Evolutionary conservation across 805 yeast genomes (phyloP).

Genomic region (Barnettozyma sucrosica): DNA sequence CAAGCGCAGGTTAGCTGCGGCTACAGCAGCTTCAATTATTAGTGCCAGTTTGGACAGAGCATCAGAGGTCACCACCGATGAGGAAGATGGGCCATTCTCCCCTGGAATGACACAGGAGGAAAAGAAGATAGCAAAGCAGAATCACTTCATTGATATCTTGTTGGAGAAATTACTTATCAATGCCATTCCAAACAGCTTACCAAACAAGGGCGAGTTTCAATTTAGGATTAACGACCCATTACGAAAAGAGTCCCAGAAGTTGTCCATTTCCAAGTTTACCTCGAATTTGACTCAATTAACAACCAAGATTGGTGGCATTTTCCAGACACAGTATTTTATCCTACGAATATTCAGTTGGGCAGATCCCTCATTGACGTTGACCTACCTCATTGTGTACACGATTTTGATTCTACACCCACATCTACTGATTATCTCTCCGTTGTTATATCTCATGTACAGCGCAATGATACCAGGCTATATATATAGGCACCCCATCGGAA

Average conservation of each 20-base stretch:
- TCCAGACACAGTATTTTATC: slow-evolving; percentile 55
- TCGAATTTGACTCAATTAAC: slow-evolving; percentile 55
- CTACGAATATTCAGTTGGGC: slow-evolving; percentile 69
- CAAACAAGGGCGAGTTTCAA: slow-evolving; percentile 41
- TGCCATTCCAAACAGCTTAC: slow-evolving; percentile 42
- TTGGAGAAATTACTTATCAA: slow-evolving; percentile 48
- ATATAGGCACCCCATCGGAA: slow-evolving; percentile 56
- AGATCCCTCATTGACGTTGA: slow-evolving; percentile 62
- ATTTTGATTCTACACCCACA: slow-evolving; percentile 68
- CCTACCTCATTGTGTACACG: slow-evolving; percentile 54
- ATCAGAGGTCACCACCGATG: slow-evolving; percentile 17
- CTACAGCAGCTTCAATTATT: slow-evolving; percentile 39
- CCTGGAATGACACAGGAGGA: slow-evolving; percentile 13
- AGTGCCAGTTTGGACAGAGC: slow-evolving; percentile 40
- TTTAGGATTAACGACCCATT: slow-evolving; percentile 39
- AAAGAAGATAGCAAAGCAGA: slow-evolving; percentile 18
- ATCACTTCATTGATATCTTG: slow-evolving; percentile 54
- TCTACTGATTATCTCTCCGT: slow-evolving; percentile 57
- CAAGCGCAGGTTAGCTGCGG: slow-evolving; percentile 28
- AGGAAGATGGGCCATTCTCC: slow-evolving; percentile 23
- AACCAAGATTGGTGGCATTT: slow-evolving; percentile 47
- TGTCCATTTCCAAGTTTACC: slow-evolving; percentile 52
- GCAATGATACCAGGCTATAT: slow-evolving; percentile 67
- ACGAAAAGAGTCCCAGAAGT: slow-evolving; percentile 39
- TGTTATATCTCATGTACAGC: slow-evolving; percentile 47